Conservation (phyloP, 176 grass and related monocot genomes). For the Paspalum notatum region DNA sequence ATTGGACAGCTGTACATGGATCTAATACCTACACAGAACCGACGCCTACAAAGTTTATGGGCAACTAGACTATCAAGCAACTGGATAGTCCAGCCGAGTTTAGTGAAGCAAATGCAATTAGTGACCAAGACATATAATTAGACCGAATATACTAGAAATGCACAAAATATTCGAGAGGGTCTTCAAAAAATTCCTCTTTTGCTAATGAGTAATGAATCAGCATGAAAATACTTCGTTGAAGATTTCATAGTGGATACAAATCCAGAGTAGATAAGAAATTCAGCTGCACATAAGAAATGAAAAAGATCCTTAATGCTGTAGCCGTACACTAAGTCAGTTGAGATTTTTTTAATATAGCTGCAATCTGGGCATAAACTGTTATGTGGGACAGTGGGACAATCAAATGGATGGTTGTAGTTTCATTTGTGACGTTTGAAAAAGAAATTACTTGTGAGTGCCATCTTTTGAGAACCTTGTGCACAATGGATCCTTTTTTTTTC, state of each 20-base stretch:
- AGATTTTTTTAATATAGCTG: background rate
- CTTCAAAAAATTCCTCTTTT: background rate
- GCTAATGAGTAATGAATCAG: background rate
- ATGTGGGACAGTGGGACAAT: background rate
- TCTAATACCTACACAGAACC: slow-evolving; percentile 16
- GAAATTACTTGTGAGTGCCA: background rate
- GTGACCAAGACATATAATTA: background rate
- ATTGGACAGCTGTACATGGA: background rate
- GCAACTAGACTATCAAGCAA: background rate
- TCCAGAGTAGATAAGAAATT: background rate
- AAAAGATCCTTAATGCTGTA: no score
- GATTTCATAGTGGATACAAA: background rate
- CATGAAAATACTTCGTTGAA: background rate
- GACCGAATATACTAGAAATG: background rate
- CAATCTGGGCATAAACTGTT: background rate
- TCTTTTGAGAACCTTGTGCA: background rate
- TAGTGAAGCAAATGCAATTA: slow-evolving; percentile 22
- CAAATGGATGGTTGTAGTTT: background rate
- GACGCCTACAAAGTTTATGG: slow-evolving; percentile 2
- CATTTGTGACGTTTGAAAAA: background rate
- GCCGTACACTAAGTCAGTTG: background rate
- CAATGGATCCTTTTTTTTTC: background rate
- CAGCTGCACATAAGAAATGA: background rate
- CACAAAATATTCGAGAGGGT: background rate
- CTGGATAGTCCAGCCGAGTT: background rate